phyloP scores from a whole-genome alignment of 2,329 filamentous ascomycete species.

The Alternaria tenuissima region DNA sequence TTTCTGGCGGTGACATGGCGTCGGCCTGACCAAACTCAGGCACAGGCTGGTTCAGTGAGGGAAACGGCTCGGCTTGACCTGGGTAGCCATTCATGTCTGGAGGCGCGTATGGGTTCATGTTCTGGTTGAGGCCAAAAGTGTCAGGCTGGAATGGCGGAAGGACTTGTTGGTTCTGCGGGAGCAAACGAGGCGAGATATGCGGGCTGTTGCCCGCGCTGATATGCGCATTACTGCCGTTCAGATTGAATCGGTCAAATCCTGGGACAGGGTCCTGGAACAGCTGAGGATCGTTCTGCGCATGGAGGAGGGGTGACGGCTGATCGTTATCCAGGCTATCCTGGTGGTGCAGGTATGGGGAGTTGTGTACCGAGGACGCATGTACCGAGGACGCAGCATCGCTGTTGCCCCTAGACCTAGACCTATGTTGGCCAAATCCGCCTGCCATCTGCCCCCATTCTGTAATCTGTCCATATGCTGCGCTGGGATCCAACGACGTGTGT shows the following conservation, averaged over 20 bases:
- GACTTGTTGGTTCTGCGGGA: constrained; percentile 74
- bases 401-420: constrained; percentile 67
- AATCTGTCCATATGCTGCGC: constrained; percentile 64
- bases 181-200: constrained; percentile 70
- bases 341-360: constrained; percentile 81
- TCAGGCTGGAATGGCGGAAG: constrained; percentile 59
- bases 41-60: constrained; percentile 58
- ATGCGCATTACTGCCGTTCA: constrained; percentile 58
- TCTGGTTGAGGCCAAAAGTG: constrained; percentile 58
- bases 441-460: constrained; percentile 68
- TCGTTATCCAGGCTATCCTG: constrained; percentile 82
- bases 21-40: constrained; percentile 72
- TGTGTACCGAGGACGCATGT: constrained; percentile 77
- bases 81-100: constrained; percentile 62
- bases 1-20: constrained; percentile 89
- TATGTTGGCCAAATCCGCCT: constrained; percentile 76
- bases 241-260: constrained; percentile 79
- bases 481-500: constrained; percentile 68
- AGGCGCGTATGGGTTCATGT: constrained; percentile 57
- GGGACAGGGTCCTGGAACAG: constrained; percentile 78
- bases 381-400: constrained; percentile 86
- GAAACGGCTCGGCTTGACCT: constrained; percentile 58
- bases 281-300: constrained; percentile 72
- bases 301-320: constrained; percentile 81
- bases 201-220: constrained; percentile 74